Base-by-base conservation (phyloP, 2,329 filamentous ascomycete species). In the Sporothrix sp. region DNA sequence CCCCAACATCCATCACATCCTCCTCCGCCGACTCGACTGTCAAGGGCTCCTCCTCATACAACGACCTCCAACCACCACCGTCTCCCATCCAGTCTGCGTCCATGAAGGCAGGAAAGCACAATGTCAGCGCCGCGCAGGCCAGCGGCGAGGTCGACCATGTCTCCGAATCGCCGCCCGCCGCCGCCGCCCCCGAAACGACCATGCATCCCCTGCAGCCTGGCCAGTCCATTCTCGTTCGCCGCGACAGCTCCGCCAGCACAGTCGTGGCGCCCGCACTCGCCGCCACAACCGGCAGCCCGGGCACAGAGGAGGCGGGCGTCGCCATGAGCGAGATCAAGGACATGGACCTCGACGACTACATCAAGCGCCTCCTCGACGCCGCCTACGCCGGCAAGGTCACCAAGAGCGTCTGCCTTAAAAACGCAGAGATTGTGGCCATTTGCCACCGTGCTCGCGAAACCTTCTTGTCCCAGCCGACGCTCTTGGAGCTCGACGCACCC, bases 311-410 rank as follows among this genome's bases (percentile, higher is more conserved):
- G 14, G 33, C 69, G 7, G 72, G 70, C 50, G 85, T 95, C 68
- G 85, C 87, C 56, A 94, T 97, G 76, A 82, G 85, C 50, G 87
- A 94, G 20, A 79, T 97, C 62, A 95, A 95, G 66, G 81, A 90
- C 32, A 87, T 93, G 59, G 93, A 98, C 64, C 74, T 98, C 27
- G 93, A 98, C 63, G 93, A 98, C 63, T 96, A 95, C 75, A 98
- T 98, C 64, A 89, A 90, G 61, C 82, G 93, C 38, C 78, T 98
- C 38, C 73, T 98, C 49, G 93, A 98, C 66, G 91, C 93, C 9
- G 93, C 87, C 11, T 98, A 98, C 64, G 86, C 89, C 39, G 89
- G 89, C 58, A 98, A 98, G 68, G 87, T 96, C 59, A 97, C 93
- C 56, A 98, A 98, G 74, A 88, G 89, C 20, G 91, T 97, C 21